Conservation (phyloP, 225 moss, liverwort and hornwort species). For the Marchantia polymorpha region DNA sequence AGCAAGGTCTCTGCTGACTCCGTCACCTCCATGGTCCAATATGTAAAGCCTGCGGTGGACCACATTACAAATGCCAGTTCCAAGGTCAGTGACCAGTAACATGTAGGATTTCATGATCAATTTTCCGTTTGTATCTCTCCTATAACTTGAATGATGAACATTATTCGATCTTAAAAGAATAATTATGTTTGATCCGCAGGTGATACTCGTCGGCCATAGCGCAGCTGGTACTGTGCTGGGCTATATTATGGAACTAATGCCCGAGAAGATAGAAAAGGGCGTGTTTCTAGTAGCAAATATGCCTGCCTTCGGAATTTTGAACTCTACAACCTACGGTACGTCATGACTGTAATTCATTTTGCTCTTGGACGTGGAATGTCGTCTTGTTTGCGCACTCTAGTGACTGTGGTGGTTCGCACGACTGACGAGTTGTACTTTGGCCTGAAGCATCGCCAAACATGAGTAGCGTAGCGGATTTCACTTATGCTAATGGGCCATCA, state of each 20-base stretch:
- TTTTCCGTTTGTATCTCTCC: neutral
- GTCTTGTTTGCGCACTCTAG: too few relatives aligned
- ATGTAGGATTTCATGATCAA: neutral
- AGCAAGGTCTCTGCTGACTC: conserved; percentile 12
- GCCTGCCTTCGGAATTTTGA: conserved; percentile 36
- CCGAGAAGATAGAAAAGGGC: conserved; percentile 55
- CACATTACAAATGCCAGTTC: conserved; percentile 17
- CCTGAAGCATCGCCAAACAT: too few relatives aligned
- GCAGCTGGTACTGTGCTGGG: conserved; percentile 60
- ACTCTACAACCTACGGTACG: neutral
- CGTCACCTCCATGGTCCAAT: conserved; percentile 23
- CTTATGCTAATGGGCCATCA: too few relatives aligned
- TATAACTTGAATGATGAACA: neutral
- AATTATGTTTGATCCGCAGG: conserved; percentile 28
- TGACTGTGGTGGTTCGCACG: too few relatives aligned
- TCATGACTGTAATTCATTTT: too few relatives aligned
- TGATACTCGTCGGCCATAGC: conserved; percentile 71
- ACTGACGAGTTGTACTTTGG: too few relatives aligned
- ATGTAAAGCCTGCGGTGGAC: conserved; percentile 45
- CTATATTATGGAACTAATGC: conserved; percentile 50
- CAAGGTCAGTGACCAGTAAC: neutral
- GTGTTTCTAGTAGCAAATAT: conserved; percentile 58
- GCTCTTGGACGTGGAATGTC: too few relatives aligned
- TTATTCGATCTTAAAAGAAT: neutral
- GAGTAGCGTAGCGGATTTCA: too few relatives aligned